Evolutionary conservation across 1,284 basidiomycete species (phyloP).

Genomic region (Kwoniella shivajii): DNA sequence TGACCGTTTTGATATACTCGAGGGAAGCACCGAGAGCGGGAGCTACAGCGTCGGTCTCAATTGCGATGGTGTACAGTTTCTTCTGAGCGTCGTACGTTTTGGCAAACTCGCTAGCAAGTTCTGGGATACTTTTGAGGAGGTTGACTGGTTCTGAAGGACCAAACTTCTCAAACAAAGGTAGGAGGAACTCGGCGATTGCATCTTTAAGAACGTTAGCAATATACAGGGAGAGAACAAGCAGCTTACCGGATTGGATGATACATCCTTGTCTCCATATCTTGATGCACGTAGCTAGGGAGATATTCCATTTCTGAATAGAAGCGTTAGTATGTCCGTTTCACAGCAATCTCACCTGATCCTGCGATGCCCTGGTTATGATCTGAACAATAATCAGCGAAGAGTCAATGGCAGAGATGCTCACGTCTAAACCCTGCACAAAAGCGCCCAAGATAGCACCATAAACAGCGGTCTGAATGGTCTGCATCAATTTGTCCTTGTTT

Average conservation of each 20-base stretch:
- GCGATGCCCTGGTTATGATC: slow-evolving; percentile 44
- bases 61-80: slow-evolving; percentile 28
- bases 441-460: slow-evolving; percentile 41
- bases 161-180: slow-evolving; percentile 32
- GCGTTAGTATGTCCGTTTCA: neutral
- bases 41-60: slow-evolving; percentile 42
- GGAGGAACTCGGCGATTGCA: slow-evolving; percentile 40
- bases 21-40: slow-evolving; percentile 43
- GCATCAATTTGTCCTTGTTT: slow-evolving; percentile 27
- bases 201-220: slow-evolving; percentile 16
- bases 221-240: neutral
- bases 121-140: slow-evolving; percentile 33
- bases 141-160: slow-evolving; percentile 32
- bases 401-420: slow-evolving; percentile 15
- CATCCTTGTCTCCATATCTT: slow-evolving; percentile 47
- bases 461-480: slow-evolving; percentile 32
- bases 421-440: slow-evolving; percentile 45
- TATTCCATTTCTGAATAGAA: slow-evolving; percentile 33
- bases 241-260: slow-evolving; percentile 41
- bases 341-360: slow-evolving; percentile 23
- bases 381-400: slow-evolving; percentile 1
- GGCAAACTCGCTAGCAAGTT: slow-evolving; percentile 36
- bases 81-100: slow-evolving; percentile 38
- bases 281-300: slow-evolving; percentile 35
- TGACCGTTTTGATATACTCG: slow-evolving; percentile 43